Evolutionary conservation across 2,329 filamentous ascomycete species (phyloP).

Genomic region (Raffaelea albimanens): DNA sequence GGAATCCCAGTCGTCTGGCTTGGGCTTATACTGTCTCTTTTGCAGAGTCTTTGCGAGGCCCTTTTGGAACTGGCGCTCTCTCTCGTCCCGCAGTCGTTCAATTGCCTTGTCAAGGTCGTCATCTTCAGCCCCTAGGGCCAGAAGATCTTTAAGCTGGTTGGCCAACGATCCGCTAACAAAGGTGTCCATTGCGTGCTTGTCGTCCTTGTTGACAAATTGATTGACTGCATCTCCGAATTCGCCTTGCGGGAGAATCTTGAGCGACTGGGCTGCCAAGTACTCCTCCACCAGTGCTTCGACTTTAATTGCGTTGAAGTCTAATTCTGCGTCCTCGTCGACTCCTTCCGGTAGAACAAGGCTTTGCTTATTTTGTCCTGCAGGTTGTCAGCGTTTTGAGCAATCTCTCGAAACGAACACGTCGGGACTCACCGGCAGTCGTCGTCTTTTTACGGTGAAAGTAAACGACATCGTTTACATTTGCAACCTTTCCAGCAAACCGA

Average conservation of each 20-base stretch:
- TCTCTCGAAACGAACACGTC: background rate
- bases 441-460: conserved; percentile 87
- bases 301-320: conserved; percentile 62
- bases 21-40: conserved; percentile 57
- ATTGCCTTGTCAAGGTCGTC: conserved; percentile 68
- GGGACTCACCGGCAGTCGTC: conserved; percentile 32
- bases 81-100: conserved; percentile 58
- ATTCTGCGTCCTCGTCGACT: conserved; percentile 47
- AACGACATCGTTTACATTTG: conserved; percentile 88
- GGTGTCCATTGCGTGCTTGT: conserved; percentile 81
- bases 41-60: conserved; percentile 40
- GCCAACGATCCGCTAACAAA: conserved; percentile 66
- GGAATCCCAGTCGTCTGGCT: conserved; percentile 77
- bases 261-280: conserved; percentile 74
- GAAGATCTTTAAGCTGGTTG: conserved; percentile 60
- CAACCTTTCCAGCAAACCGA: conserved; percentile 79
- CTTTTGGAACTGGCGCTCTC: conserved; percentile 62
- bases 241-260: conserved; percentile 88
- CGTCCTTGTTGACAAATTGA: conserved; percentile 90
- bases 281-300: conserved; percentile 85
- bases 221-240: conserved; percentile 87
- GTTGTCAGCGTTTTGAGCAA: no score
- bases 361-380: conserved; percentile 30
- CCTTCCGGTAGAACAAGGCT: conserved; percentile 54
- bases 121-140: conserved; percentile 58